phyloP scores from a whole-genome alignment of 441 rosid genomes.

The Pelargonium myrrhifolium region DNA sequence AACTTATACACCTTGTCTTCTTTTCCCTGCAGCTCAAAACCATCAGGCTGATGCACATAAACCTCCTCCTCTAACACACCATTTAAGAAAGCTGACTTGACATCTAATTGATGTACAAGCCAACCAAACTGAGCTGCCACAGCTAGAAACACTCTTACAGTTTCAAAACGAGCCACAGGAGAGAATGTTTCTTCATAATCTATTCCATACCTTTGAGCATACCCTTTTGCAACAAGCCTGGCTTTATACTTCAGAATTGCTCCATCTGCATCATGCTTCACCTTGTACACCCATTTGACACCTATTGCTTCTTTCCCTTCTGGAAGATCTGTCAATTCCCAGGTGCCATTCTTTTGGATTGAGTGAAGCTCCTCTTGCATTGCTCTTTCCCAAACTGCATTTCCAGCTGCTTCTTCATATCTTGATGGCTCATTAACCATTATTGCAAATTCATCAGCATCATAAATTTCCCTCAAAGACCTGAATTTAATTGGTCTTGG shows the following conservation, averaged over 20 bases:
- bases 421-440: not conserved
- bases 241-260: not conserved
- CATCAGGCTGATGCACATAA: not conserved
- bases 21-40: slow-evolving; percentile 7
- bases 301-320: not conserved
- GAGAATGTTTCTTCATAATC: not conserved
- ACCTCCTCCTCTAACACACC: not conserved
- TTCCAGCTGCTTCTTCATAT: not conserved
- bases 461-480: not conserved
- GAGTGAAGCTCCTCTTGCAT: not conserved
- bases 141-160: not conserved
- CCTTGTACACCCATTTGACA: slow-evolving; percentile 13
- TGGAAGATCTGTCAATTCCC: not conserved
- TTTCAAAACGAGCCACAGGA: not conserved
- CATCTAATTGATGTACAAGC: slow-evolving; percentile 9
- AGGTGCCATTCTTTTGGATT: not conserved
- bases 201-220: not conserved
- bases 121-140: not conserved
- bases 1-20: not conserved
- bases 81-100: slow-evolving; percentile 1
- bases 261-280: not conserved
- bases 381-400: not conserved
- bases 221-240: not conserved
- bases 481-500: not conserved
- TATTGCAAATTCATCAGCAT: not conserved